These are phyloP conservation scores for Echinosophora koreensis DNA, from an alignment of 306 rosid species.

Conservation along the genomic window DNA sequence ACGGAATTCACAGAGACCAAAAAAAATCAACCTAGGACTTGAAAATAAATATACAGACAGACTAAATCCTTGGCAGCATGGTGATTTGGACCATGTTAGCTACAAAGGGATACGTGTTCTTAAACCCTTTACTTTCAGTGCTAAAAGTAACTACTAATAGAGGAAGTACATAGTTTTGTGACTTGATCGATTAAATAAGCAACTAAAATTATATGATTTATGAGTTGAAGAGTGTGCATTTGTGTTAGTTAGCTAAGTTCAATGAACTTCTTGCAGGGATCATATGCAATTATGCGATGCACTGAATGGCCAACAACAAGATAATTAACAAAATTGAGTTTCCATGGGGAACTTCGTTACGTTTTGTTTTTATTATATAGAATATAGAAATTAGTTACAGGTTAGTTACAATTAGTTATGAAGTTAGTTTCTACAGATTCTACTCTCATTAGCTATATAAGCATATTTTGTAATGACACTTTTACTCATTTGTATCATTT, in stretches of 20 bases:
- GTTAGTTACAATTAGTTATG: too few relatives aligned
- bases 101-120: conserved; percentile 31
- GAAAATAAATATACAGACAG: not conserved
- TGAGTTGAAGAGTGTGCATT: conserved; percentile 30
- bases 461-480: too few relatives aligned
- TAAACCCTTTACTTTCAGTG: conserved; percentile 13
- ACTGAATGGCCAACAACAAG: not conserved
- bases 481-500: too few relatives aligned
- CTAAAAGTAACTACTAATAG: not conserved
- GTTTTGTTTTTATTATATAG: too few relatives aligned
- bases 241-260: conserved; percentile 23
- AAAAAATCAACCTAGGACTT: conserved; percentile 41
- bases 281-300: conserved; percentile 39
- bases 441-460: too few relatives aligned
- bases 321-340: not conserved
- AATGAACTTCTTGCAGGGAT: conserved; percentile 28
- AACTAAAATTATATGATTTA: conserved; percentile 7
- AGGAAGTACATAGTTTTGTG: not conserved
- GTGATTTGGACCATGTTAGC: conserved; percentile 18
- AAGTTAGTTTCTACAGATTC: too few relatives aligned
- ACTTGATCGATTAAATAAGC: conserved; percentile 11
- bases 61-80: conserved; percentile 13
- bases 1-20: conserved; percentile 23
- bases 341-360: not conserved
- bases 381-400: too few relatives aligned